These are phyloP conservation scores for Pichia sorboxylosa DNA, from an alignment of 1,139 yeast genomes.

Conservation along the genomic window DNA sequence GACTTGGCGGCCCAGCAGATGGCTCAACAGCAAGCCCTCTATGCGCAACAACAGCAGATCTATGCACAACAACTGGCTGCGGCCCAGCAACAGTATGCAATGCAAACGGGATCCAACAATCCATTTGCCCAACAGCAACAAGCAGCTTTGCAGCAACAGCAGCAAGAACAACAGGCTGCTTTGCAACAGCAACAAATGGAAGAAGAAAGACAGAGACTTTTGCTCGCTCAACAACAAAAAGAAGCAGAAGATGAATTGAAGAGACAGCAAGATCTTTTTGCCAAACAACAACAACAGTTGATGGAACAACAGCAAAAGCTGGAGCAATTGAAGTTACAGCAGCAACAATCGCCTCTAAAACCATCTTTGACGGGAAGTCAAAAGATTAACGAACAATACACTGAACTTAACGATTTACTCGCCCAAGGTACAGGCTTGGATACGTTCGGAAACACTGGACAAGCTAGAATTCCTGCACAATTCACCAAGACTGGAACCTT, in stretches of 20 bases:
- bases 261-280: slow-evolving; percentile 24
- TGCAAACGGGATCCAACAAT: slow-evolving; percentile 71
- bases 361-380: slow-evolving; percentile 37
- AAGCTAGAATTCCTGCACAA: slow-evolving; percentile 82
- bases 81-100: slow-evolving; percentile 26
- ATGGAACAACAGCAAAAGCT: slow-evolving; percentile 22
- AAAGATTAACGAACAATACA: slow-evolving; percentile 39
- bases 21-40: slow-evolving; percentile 16
- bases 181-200: slow-evolving; percentile 13
- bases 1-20: slow-evolving; percentile 23
- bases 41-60: slow-evolving; percentile 25
- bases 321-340: slow-evolving; percentile 20
- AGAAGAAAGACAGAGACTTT: slow-evolving; percentile 12
- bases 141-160: slow-evolving; percentile 10
- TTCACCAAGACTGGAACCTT: slow-evolving; percentile 75
- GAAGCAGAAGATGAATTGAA: slow-evolving; percentile 24
- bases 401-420: slow-evolving; percentile 67
- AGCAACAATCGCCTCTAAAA: slow-evolving; percentile 25
- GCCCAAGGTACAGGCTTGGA: slow-evolving; percentile 89
- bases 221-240: slow-evolving; percentile 8
- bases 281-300: slow-evolving; percentile 15
- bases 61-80: slow-evolving; percentile 23
- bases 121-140: slow-evolving; percentile 67
- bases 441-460: slow-evolving; percentile 93
- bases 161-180: slow-evolving; percentile 24